These are phyloP conservation scores for Juncus effusus DNA, from an alignment of 176 grass and related monocot genomes.

Conservation along the genomic window DNA sequence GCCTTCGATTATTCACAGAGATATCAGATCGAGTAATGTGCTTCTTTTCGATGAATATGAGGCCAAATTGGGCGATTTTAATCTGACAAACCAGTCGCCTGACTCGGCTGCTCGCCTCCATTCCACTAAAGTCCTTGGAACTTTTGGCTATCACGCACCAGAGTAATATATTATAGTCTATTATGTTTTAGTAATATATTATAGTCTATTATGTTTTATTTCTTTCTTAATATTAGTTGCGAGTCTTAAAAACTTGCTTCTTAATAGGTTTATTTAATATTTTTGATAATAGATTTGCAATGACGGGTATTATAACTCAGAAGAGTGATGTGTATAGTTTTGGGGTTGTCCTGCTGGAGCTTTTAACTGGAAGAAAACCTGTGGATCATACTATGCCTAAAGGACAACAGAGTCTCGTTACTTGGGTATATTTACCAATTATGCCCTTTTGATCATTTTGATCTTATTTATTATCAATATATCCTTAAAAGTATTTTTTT, in stretches of 20 bases:
- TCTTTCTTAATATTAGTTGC: neutral
- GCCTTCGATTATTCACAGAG: constrained; percentile 68
- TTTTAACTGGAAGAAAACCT: constrained; percentile 87
- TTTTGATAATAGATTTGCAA: constrained; percentile 57
- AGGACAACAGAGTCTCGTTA: constrained; percentile 91
- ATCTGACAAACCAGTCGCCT: constrained; percentile 83
- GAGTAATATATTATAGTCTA: constrained; percentile 39
- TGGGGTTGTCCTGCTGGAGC: constrained; percentile 75
- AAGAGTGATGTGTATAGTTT: constrained; percentile 98
- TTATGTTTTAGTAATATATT: constrained; percentile 30
- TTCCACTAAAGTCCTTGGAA: constrained; percentile 93
- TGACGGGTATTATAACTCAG: constrained; percentile 76
- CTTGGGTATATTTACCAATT: constrained; percentile 52
- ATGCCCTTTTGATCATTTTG: neutral
- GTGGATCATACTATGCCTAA: constrained; percentile 98
- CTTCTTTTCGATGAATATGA: constrained; percentile 69
- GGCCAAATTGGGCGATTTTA: constrained; percentile 89
- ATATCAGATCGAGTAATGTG: constrained; percentile 93
- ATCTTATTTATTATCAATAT: neutral
- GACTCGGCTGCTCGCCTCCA: constrained; percentile 83
- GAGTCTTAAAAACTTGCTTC: neutral
- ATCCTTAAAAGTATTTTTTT: neutral
- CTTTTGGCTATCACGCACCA: constrained; percentile 92
- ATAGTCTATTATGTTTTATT: neutral
- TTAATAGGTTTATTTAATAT: neutral